phyloP scores from a whole-genome alignment of 202 grass and related monocot genomes.

The Musa balbisiana region DNA sequence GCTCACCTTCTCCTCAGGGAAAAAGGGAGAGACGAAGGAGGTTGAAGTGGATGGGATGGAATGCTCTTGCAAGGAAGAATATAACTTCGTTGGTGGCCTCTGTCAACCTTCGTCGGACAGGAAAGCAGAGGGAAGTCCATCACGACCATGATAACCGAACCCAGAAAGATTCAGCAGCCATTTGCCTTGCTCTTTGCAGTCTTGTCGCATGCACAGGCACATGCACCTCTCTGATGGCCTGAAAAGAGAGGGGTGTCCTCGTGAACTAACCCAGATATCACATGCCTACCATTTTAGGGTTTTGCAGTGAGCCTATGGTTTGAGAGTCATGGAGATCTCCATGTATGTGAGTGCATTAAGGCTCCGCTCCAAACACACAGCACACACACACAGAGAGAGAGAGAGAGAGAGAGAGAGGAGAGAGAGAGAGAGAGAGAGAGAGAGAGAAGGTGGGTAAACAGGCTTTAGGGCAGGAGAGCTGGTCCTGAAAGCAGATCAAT shows the following conservation, averaged over 20 bases:
- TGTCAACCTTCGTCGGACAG: too few relatives aligned
- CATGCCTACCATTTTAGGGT: not conserved
- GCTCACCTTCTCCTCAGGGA: too few relatives aligned
- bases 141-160: too few relatives aligned
- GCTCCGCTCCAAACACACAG: too few relatives aligned
- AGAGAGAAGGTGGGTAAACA: not conserved
- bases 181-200: not conserved
- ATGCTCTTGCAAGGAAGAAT: too few relatives aligned
- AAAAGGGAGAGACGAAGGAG: too few relatives aligned
- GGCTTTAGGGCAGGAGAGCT: not conserved
- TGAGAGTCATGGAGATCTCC: too few relatives aligned
- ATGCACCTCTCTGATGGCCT: not conserved
- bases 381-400: not conserved
- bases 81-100: too few relatives aligned
- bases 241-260: not conserved
- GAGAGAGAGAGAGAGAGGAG: not conserved
- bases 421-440: not conserved
- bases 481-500: not conserved
- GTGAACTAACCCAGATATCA: not conserved
- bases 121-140: too few relatives aligned
- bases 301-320: not conserved
- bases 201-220: not conserved
- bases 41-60: too few relatives aligned
- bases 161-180: too few relatives aligned
- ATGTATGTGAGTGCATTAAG: too few relatives aligned